Base-by-base conservation (phyloP, 306 rosid species). In the Cucurbita argyrosperma region DNA sequence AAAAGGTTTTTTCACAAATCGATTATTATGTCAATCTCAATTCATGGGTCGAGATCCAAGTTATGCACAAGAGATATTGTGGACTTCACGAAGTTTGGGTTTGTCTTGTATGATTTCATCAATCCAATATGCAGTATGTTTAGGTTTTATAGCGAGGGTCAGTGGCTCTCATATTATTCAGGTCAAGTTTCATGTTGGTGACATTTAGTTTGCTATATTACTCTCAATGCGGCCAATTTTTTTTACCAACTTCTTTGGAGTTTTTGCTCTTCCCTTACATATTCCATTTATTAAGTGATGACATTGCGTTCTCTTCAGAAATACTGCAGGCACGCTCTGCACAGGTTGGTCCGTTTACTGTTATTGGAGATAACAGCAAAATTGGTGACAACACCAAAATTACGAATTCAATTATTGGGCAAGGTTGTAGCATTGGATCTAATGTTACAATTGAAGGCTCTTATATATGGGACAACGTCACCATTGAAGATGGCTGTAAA, bases 401-500 rank as follows among this genome's bases (percentile, higher is more conserved):
- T 84, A 82, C 80, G 63, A 85, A 85, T 84, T 91, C 99, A 9
- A 88, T 91, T 81, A 81, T 95, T 80, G 99, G 97, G 60, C 80
- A 82, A 84, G 91, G 90, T 74, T 95, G 99, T 81, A 84, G 66
- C 62, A 87, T 95, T 74, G 99, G 99, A 40, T 82, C 99, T 78
- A 84, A 89, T 73, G 92, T 91, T 79, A 76, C 74, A 51, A 89
- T 95, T 82, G 91, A 88, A 81, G 97, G 96, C 67, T 91, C 96
- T 78, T 91, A 89, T 79, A 74, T 95, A 79, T 95, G 97, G 97
- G 81, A 88, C 81, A 88, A 84, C 78, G 90, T 91, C 77, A 82
- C 74, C 74, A 84, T 95, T 79, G 96, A 91, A 88, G 96, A 95
- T 90, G 96, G 89, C 64, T 95, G 99, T 76, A 82, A 85, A 74